A percentile compares a stretch with the other conserved stretches of the same genome.
phyloP scores from a whole-genome alignment of 2,329 filamentous ascomycete genomes.

The Epichloe amarillans region DNA sequence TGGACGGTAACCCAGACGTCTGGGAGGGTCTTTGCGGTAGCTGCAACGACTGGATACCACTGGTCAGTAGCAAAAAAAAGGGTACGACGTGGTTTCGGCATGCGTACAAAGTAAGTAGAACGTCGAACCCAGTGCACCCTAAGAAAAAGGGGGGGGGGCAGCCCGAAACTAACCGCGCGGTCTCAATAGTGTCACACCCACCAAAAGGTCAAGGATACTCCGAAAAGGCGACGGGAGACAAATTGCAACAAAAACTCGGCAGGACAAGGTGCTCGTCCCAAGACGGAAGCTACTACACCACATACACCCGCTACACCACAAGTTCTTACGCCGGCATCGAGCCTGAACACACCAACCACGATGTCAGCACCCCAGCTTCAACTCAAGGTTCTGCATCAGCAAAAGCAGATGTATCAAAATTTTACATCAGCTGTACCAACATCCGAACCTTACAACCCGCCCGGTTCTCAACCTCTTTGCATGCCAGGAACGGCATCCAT shows the following conservation, averaged over 20 bases:
- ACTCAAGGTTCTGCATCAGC: constrained; percentile 1
- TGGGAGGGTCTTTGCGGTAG: constrained; percentile 70
- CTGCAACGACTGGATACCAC: constrained; percentile 68
- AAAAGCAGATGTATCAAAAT: constrained; percentile 2
- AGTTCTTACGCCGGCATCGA: constrained; percentile 9
- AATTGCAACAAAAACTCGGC: constrained; percentile 25
- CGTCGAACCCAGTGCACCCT: constrained; percentile 1
- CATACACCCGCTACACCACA: constrained; percentile 21
- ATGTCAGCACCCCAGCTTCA: constrained; percentile 4
- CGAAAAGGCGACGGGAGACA: constrained; percentile 53
- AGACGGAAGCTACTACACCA: constrained; percentile 25
- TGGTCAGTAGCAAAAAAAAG: constrained; percentile 80
- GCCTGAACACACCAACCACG: constrained; percentile 4
- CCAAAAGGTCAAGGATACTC: constrained; percentile 56
- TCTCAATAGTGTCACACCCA: constrained; percentile 51
- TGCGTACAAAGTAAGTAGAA: constrained; percentile 59
- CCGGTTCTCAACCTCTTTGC: background rate
- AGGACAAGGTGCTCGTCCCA: constrained; percentile 32
- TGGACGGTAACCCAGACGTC: constrained; percentile 68
- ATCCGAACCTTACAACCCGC: background rate
- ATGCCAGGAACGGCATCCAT: background rate
- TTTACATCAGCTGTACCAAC: background rate
- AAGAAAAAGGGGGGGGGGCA: background rate
- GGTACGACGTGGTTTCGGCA: constrained; percentile 88
- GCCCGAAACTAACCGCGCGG: background rate